phyloP scores from a whole-genome alignment of 192 early-diverging fungal species.

The Gryganskiella cystojenkinii region DNA sequence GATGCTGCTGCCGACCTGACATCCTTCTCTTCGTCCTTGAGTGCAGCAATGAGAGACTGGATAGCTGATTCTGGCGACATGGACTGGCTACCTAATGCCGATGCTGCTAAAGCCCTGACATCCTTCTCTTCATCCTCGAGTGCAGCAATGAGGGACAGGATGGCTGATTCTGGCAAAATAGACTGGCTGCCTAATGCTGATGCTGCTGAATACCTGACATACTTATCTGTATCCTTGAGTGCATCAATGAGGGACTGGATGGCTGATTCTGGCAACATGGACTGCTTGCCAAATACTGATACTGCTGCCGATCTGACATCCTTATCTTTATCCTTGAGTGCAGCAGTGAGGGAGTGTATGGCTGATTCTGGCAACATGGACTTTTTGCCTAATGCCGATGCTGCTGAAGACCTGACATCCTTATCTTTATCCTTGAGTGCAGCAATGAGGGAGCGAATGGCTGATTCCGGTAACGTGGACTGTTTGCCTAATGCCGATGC shows the following conservation, averaged over 20 bases:
- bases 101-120: no score
- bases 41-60: no score
- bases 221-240: background rate
- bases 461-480: background rate
- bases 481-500: background rate
- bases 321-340: background rate
- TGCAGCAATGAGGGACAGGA: no score
- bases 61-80: no score
- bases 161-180: no score
- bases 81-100: no score
- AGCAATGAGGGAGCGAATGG: background rate
- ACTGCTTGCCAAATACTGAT: background rate
- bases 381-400: background rate
- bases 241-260: background rate
- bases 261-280: background rate
- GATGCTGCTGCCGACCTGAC: no score
- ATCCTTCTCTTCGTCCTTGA: no score
- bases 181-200: no score
- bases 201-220: background rate
- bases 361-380: background rate
- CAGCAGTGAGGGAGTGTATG: background rate
- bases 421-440: background rate
- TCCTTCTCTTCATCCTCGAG: no score
- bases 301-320: background rate
- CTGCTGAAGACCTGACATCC: background rate